Evolutionary conservation across 106 monocot genomes (phyloP), one percentile per base, ranked within the genome.

Genomic region (Amphibolis antarctica): DNA sequence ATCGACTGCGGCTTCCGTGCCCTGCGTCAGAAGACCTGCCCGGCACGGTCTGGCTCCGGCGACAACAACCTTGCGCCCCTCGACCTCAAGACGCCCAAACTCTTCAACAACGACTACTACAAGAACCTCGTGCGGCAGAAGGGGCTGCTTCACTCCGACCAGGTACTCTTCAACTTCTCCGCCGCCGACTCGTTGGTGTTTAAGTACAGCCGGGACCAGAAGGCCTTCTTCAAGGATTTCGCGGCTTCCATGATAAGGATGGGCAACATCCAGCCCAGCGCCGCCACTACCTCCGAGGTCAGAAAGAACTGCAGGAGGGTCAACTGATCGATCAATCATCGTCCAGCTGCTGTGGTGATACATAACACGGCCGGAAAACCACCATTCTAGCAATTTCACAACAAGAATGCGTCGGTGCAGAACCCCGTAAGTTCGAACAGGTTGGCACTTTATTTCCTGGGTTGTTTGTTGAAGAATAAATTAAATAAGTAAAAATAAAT

Each of bases 101-200:
- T 42, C 52, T 92, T 92, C 63, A 83, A 91, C 66, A 81, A 80
- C 64, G 53, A 53, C 66, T 91, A 91, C 74, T 91, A 43, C 72
- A 80, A 77, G 69, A 75, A 86, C 55, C 83, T 91, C 17, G 17
- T 91, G 46, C 59, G 21, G 59, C 46, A 55, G 15, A 78, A 77
- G 52, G 86, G 86, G 12, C 79, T 91, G 20, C 86, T 91, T 44
- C 86, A 86, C 58, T 91, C 91, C 9, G 91, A 85, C 64, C 84
- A 85, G 68, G 61, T 71, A 80, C 70, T 92, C 25, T 88, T 77
- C 55, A 74, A 71, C 14, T 79, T 73, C 7, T 58, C 74, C 26
- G 65, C 55, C 0, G 47, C 48, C 10, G 92, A 80, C 19, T 25
- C 28, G 10, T 60, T 84, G 10, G 65, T 86, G 19, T 30, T 46